Evolutionary conservation across 2,329 filamentous ascomycete species (phyloP).

Genomic region (Domatiomyces globalis): DNA sequence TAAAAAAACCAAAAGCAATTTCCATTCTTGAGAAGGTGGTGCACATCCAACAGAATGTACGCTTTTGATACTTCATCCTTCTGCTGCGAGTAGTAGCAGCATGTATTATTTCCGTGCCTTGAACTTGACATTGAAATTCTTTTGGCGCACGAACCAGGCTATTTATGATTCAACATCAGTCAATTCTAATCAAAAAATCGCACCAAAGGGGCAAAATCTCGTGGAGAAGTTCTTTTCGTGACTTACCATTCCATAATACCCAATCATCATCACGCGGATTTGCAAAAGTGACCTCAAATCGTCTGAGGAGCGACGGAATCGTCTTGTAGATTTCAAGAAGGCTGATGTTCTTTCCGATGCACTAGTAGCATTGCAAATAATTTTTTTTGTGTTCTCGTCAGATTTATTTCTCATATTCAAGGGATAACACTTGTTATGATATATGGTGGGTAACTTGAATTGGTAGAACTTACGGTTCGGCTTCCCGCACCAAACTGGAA

Average conservation of each 20-base stretch:
- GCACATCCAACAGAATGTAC: too few relatives aligned
- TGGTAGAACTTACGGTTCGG: slow-evolving; percentile 23
- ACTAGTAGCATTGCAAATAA: slow-evolving; percentile 1
- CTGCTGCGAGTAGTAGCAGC: too few relatives aligned
- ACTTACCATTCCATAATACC: background rate
- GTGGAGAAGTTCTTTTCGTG: background rate
- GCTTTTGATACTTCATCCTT: background rate
- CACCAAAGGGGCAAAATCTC: slow-evolving; percentile 3
- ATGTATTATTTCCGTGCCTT: slow-evolving; percentile 3
- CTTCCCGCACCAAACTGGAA: slow-evolving; percentile 38
- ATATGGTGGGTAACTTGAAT: too few relatives aligned
- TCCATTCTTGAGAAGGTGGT: too few relatives aligned
- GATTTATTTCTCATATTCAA: too few relatives aligned
- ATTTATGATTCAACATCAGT: slow-evolving; percentile 20
- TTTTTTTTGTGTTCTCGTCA: too few relatives aligned
- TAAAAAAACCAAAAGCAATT: too few relatives aligned
- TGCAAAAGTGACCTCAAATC: slow-evolving; percentile 10
- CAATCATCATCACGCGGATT: background rate
- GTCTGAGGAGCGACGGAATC: slow-evolving; percentile 17
- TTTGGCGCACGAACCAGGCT: slow-evolving; percentile 39
- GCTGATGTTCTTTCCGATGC: slow-evolving; percentile 21
- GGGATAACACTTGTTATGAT: too few relatives aligned
- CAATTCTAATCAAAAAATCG: slow-evolving; percentile 24
- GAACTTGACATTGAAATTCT: slow-evolving; percentile 22
- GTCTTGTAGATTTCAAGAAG: slow-evolving; percentile 21